Base-by-base conservation (phyloP, 2,329 filamentous ascomycete species). In the Sporothrix phasma region DNA sequence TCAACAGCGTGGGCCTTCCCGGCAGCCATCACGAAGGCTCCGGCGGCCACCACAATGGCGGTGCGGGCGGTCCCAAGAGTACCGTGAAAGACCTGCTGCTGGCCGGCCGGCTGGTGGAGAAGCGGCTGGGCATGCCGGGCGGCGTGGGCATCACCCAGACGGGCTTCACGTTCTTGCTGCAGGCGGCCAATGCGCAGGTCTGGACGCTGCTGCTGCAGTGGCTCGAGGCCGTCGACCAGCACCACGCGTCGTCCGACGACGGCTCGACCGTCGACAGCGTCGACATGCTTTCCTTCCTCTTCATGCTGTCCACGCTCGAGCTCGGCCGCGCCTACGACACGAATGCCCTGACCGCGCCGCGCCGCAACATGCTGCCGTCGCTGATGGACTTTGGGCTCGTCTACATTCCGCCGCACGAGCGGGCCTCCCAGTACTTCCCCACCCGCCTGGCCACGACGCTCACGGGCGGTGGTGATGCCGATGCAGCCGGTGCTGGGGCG, bases 151-250 rank as follows among this genome's bases (percentile, higher is more conserved):
- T 99, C 70, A 99, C 94, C 0, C 88, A 96, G 72, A 86, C 90
- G 2, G 94, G 94, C 7, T 99, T 99, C 73, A 92, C 90, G 0
- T 99, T 99, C 72, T 80, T 99, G 64, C 80, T 99, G 8, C 93
- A 97, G 71, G 93, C 97, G 72, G 88, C 93, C 65, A 97, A 97
- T 74, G 92, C 93, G 0, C 94, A 99, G 75, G 92, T 99, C 41
- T 99, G 94, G 94, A 94, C 92, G 29, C 80, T 99, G 54, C 81
- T 99, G 41, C 88, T 99, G 34, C 86, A 97, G 37, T 99, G 96
- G 81, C 86, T 99, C 60, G 90, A 95, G 69, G 89, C 91, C 66
- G 88, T 89, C 51, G 88, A 91, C 69, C 79, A 80, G 63, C 82
- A 82, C 69, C 88, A 90, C 87, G 90, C 69, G 78, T 80, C 63